phyloP scores from a whole-genome alignment of 495 filamentous ascomycete genomes.

The Penicillium herquei region DNA sequence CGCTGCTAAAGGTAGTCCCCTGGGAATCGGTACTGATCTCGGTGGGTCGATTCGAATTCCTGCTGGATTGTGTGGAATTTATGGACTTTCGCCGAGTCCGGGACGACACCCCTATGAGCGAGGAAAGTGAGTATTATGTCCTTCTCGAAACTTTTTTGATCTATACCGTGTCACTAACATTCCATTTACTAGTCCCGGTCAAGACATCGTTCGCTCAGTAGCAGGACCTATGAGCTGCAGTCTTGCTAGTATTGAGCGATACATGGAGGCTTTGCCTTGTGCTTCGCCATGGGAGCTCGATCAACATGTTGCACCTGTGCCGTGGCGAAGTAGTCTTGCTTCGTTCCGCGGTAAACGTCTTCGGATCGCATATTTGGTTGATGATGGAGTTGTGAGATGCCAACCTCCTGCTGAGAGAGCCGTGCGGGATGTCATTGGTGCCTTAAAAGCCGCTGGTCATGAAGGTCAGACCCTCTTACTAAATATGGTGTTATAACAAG shows the following conservation, averaged over 20 bases:
- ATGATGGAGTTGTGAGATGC: constrained; percentile 54
- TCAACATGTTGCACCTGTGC: constrained; percentile 39
- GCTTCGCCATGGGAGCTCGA: constrained; percentile 31
- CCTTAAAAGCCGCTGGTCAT: constrained; percentile 43
- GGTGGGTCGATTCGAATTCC: constrained; percentile 67
- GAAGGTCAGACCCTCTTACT: constrained; percentile 31
- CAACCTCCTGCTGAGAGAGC: constrained; percentile 53
- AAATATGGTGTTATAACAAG: background rate
- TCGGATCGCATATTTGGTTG: constrained; percentile 50
- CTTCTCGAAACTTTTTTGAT: background rate
- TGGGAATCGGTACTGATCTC: constrained; percentile 71
- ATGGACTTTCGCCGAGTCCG: constrained; percentile 61
- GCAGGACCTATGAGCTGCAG: constrained; percentile 29
- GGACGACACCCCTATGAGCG: constrained; percentile 54
- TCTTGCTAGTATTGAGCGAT: constrained; percentile 27
- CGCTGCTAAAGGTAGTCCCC: constrained; percentile 53
- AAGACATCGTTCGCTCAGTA: constrained; percentile 32
- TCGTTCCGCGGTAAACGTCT: constrained; percentile 29
- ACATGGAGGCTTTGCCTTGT: constrained; percentile 30
- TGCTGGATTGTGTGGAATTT: constrained; percentile 62
- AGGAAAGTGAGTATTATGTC: constrained; percentile 33
- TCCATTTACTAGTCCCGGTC: constrained; percentile 17
- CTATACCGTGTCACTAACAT: background rate
- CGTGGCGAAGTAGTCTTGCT: constrained; percentile 39
- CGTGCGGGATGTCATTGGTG: constrained; percentile 39